Evolutionary conservation across 495 filamentous ascomycete genomes (phyloP).

Genomic region (Lindgomyces ingoldianus): DNA sequence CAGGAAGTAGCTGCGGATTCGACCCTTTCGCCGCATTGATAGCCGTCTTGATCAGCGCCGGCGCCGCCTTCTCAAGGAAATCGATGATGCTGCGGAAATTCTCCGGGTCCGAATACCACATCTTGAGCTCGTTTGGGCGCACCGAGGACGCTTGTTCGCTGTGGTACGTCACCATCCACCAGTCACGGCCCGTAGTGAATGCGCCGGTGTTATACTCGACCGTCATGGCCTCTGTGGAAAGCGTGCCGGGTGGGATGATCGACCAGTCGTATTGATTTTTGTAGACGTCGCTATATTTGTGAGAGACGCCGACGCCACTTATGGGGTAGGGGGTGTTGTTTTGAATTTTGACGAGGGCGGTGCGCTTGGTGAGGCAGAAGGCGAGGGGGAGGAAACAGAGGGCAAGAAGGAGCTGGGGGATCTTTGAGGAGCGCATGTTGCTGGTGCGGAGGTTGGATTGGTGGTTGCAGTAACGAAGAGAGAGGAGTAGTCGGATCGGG

Average conservation of each 20-base stretch:
- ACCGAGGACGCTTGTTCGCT: not conserved
- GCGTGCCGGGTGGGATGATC: not conserved
- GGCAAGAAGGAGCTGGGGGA: not conserved
- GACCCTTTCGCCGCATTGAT: not conserved
- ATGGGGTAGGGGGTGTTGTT: conserved; percentile 10
- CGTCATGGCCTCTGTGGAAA: conserved; percentile 5
- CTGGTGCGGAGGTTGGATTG: not conserved
- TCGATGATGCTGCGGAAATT: conserved; percentile 8
- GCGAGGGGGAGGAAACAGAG: conserved; percentile 3
- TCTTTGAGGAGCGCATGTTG: conserved; percentile 1
- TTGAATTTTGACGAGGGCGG: conserved; percentile 5
- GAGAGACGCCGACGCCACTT: not conserved
- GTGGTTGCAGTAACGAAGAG: not conserved
- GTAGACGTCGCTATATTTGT: conserved; percentile 6
- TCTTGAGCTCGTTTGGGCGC: not conserved
- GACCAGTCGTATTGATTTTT: conserved; percentile 3
- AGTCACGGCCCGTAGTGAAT: not conserved
- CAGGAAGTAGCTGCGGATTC: not conserved
- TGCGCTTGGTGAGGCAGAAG: not conserved
- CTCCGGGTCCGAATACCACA: conserved; percentile 4
- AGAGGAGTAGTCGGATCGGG: not conserved
- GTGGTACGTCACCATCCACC: conserved; percentile 14
- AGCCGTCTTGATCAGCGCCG: not conserved
- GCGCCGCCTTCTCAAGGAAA: not conserved
- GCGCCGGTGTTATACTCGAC: conserved; percentile 6